phyloP scores from a whole-genome alignment of 768 basidiomycete species.

The Suillus subalutaceus region DNA sequence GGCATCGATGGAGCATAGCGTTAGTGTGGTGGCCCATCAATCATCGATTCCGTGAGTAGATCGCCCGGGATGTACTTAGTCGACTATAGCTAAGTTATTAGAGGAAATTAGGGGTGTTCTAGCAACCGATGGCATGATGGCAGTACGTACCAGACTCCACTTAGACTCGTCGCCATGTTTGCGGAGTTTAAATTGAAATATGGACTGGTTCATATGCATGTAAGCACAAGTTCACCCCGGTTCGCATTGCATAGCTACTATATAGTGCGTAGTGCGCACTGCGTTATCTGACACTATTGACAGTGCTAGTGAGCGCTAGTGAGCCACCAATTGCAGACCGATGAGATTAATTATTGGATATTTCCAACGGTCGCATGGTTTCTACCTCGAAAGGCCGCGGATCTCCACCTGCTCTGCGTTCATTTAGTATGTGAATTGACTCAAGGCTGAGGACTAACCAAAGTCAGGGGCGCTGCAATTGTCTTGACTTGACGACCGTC shows the following conservation, averaged over 20 bases:
- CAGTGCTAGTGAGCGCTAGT: not conserved
- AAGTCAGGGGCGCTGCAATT: slow-evolving; percentile 2
- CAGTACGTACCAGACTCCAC: not conserved
- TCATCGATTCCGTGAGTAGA: not conserved
- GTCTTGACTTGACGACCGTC: not conserved
- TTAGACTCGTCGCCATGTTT: not conserved
- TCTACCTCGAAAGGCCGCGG: too few relatives aligned
- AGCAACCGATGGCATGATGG: too few relatives aligned
- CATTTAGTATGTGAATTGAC: not conserved
- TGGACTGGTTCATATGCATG: not conserved
- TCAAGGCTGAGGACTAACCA: not conserved
- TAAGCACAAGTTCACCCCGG: not conserved
- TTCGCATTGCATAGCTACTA: not conserved
- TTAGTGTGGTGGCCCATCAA: not conserved
- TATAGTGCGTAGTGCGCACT: not conserved
- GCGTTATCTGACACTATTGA: not conserved
- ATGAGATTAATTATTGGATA: not conserved
- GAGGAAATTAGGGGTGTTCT: too few relatives aligned
- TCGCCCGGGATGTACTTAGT: too few relatives aligned
- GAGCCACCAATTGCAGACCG: not conserved
- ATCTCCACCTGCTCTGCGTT: too few relatives aligned
- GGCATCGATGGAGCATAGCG: not conserved
- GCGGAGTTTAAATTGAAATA: not conserved
- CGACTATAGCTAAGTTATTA: too few relatives aligned
- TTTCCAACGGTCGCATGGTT: not conserved